A percentile compares a stretch with the other conserved stretches of the same genome.
phyloP scores from a whole-genome alignment of 306 rosid species.

The Boehmeria nivea region DNA sequence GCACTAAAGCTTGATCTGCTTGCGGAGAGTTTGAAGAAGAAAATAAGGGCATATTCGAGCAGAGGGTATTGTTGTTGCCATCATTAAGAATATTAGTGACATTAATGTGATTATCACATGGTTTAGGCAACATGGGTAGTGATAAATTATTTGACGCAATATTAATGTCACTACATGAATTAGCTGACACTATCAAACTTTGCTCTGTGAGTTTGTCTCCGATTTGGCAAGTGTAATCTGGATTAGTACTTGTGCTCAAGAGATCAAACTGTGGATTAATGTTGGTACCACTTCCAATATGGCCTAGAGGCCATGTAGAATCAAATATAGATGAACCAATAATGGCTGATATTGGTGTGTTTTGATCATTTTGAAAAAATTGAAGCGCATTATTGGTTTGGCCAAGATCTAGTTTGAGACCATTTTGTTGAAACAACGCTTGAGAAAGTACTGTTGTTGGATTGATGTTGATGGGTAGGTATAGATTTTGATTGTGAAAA shows the following conservation, averaged over 20 bases:
- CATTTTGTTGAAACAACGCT: slow-evolving; percentile 24
- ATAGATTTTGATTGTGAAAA: slow-evolving; percentile 32
- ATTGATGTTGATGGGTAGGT: slow-evolving; percentile 30
- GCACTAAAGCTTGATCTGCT: slow-evolving; percentile 33
- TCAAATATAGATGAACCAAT: too few species aligned
- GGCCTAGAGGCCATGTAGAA: background rate
- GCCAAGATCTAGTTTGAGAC: slow-evolving; percentile 28
- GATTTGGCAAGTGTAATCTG: too few species aligned
- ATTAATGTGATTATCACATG: slow-evolving; percentile 23
- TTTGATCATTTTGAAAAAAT: background rate
- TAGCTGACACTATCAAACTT: too few species aligned
- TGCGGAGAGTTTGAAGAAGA: slow-evolving; percentile 33
- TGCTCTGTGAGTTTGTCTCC: too few species aligned
- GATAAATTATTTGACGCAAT: background rate
- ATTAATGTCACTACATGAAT: background rate
- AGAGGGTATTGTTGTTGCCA: background rate
- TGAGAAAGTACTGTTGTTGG: slow-evolving; percentile 37
- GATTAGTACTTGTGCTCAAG: too few species aligned
- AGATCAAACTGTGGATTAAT: too few species aligned
- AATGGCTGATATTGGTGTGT: too few species aligned
- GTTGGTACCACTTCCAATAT: too few species aligned
- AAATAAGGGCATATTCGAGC: background rate
- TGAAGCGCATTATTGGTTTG: slow-evolving; percentile 28
- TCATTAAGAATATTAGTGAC: slow-evolving; percentile 26
- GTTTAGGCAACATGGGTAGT: slow-evolving; percentile 14